phyloP scores from a whole-genome alignment of 306 rosid genomes.

The Spatholobus suberectus region DNA sequence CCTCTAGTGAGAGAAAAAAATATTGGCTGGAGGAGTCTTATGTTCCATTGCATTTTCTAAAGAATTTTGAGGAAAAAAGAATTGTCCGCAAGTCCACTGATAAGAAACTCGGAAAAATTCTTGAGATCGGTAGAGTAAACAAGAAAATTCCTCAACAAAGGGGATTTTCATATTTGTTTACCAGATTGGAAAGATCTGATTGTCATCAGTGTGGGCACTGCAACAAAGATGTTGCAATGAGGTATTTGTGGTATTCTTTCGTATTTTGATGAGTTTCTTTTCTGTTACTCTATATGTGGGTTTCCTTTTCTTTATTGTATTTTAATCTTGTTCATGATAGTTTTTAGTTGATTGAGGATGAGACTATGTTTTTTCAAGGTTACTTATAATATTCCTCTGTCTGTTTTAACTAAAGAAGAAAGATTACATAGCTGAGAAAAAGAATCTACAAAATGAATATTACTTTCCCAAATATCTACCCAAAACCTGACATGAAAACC shows the following conservation, averaged over 20 bases:
- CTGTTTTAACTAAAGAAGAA: slow-evolving; percentile 15
- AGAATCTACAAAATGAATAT: background rate
- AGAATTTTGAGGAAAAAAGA: slow-evolving; percentile 93
- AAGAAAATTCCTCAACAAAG: slow-evolving; percentile 46
- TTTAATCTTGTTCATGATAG: background rate
- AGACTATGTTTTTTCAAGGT: slow-evolving; percentile 10
- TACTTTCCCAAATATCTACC: slow-evolving; percentile 25
- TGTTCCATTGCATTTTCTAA: slow-evolving; percentile 90
- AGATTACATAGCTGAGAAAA: background rate
- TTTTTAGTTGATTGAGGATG: slow-evolving; percentile 8
- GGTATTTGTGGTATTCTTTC: slow-evolving; percentile 56
- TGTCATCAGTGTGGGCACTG: slow-evolving; percentile 81
- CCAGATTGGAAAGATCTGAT: slow-evolving; percentile 78
- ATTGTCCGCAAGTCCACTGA: slow-evolving; percentile 70
- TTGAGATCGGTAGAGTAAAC: slow-evolving; percentile 49
- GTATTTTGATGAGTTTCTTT: slow-evolving; percentile 27
- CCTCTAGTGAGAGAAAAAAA: slow-evolving; percentile 80
- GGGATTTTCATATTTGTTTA: slow-evolving; percentile 83
- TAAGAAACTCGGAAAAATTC: slow-evolving; percentile 56
- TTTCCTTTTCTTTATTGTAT: background rate
- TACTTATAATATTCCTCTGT: background rate
- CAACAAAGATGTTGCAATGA: slow-evolving; percentile 78
- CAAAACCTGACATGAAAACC: slow-evolving; percentile 19
- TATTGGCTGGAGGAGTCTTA: slow-evolving; percentile 86
- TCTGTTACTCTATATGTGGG: background rate